Base-by-base conservation (phyloP, 148 eudicot genomes). In the Chenopodium quinoa region DNA sequence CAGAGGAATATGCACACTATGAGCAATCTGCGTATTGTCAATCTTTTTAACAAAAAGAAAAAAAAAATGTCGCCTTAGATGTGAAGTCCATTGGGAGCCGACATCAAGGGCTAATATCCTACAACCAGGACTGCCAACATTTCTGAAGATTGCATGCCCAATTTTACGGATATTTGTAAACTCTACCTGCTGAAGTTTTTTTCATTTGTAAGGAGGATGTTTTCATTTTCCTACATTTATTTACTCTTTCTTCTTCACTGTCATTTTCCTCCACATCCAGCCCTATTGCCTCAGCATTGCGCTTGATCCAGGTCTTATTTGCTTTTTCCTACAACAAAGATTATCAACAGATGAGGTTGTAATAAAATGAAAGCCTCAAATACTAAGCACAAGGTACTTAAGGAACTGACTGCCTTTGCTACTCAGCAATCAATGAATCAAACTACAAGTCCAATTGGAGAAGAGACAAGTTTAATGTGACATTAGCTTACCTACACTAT, bases 171-270 rank as follows among this genome's bases (percentile, higher is more conserved):
- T 50, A 40, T 65, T 68, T 27, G 40, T 58, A 69, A 79, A 58
- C 8, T 69, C 58, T 14, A 93, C 99, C 97, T 95, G 88, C 77
- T 90, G 93, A 80, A 93, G 91, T 75, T 92, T 90, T 90, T 76
- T 85, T 84, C 79, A 95, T 73, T 71, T 91, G 90, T 72, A 29
- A 66, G 75, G 90, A 83, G 54, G 79, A 85, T 71, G 91, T 86
- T 88, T 91, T 93, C 79, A 81, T 92, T 82, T 84, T 86, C 89
- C 88, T 91, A 89, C 85, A 76, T 62, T 77, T 90, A 82, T 83
- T 85, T 64, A 88, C 95, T 88, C 89, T 87, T 82, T 95, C 99
- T 62, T 93, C 99, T 86, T 95, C 99, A 77, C 99, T 95, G 80
- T 95, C 95, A 82, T 88, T 40, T 32, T 91, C 91, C 70, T 95